Evolutionary conservation across 345 rosid genomes (phyloP), one percentile per base, ranked within the genome.

Genomic region (Angophora floribunda): DNA sequence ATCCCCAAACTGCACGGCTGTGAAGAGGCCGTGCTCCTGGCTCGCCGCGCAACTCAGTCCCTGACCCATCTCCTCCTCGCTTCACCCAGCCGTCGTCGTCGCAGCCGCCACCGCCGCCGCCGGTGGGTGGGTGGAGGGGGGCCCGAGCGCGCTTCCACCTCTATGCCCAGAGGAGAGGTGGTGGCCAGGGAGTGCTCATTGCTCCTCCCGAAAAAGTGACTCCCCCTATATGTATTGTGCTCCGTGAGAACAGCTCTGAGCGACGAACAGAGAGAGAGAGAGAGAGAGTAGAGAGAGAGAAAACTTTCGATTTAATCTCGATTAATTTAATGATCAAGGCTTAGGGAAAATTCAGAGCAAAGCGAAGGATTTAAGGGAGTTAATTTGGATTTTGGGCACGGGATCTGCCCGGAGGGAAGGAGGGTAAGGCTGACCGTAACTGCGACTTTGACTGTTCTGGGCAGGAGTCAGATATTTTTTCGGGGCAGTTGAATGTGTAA

Each of bases 1-100:
- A 80, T 96, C 97, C 22, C 99, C 99, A 70, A 90, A 89, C 94
- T 95, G 99, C 7, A 95, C 96, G n/a, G 99, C 96, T 47, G 91
- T 87, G 86, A 96, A 96, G 49, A 98, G 89, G 13, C 93, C 96
- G 89, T 95, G 93, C 90, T 97, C 99, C 53, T 92, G 94, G 91
- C 86, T 93, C 86, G 95, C 90, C 24, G 90, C 93, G 87, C 99
- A 98, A 91, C 99, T 97, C 91, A 96, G 89, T 59, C 97, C 96
- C 93, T 98, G 99, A 86, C 99, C 99, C 99, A 98, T 98, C 89
- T 65, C 84, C 85, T 45, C 21, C 85, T 45, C 21, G 13, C 78
- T 59, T 79, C 67, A 16, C 24, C 30, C 41, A 36, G 41, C 41
- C 89, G 28, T 86, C 32, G 85, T 22, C 87, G 67, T 8, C 87